phyloP scores from a whole-genome alignment of 2,329 filamentous ascomycete genomes.

The Orbilia javanica region DNA sequence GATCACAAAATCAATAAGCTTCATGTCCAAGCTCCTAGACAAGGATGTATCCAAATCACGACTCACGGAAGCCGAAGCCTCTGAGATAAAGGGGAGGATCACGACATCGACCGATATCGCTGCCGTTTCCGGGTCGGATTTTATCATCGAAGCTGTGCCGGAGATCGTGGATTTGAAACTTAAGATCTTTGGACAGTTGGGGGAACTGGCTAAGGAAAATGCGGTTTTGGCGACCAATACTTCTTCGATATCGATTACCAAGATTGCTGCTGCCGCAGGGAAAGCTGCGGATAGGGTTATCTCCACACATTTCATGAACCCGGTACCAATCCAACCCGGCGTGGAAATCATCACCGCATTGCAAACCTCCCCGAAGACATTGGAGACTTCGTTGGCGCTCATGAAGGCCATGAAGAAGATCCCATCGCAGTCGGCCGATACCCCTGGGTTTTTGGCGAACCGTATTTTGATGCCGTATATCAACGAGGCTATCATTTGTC shows the following conservation, averaged over 20 bases:
- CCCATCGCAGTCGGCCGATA: conserved; percentile 85
- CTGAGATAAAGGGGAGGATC: conserved; percentile 78
- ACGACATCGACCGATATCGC: conserved; percentile 79
- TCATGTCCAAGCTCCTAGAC: conserved; percentile 88
- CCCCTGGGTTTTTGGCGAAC: conserved; percentile 94
- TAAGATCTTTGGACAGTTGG: conserved; percentile 85
- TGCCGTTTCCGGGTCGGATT: conserved; percentile 84
- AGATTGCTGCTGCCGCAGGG: conserved; percentile 85
- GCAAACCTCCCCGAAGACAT: conserved; percentile 85
- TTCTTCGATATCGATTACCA: conserved; percentile 97
- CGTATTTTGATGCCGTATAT: conserved; percentile 99
- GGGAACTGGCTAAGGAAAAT: conserved; percentile 83
- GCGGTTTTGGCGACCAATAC: conserved; percentile 97
- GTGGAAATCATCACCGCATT: conserved; percentile 97
- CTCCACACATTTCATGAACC: conserved; percentile 99
- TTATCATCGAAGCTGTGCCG: conserved; percentile 97
- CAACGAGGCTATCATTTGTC: conserved; percentile 95
- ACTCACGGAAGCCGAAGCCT: conserved; percentile 84
- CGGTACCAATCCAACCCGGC: conserved; percentile 94
- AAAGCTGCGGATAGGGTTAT: conserved; percentile 84
- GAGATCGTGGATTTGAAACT: conserved; percentile 87
- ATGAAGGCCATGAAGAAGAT: conserved; percentile 95
- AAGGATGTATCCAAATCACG: conserved; percentile 92
- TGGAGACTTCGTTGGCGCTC: conserved; percentile 85
- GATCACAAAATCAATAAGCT: conserved; percentile 87